phyloP scores from a whole-genome alignment of 257 asterid species.

The Fraxinus pennsylvanica region DNA sequence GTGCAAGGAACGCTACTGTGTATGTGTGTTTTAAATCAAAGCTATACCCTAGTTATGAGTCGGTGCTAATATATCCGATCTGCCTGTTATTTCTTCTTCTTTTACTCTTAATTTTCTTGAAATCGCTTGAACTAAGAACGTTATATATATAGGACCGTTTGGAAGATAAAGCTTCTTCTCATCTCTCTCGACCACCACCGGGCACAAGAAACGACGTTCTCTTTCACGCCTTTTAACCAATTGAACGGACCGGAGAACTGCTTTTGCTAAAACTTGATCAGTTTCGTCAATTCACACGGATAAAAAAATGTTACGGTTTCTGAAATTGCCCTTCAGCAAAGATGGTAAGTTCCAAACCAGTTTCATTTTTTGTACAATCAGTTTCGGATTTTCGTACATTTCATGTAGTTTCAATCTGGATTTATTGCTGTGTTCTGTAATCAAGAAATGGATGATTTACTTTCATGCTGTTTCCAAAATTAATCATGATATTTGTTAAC shows the following conservation, averaged over 20 bases:
- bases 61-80: slow-evolving; percentile 22
- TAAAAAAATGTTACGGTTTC: slow-evolving; percentile 28
- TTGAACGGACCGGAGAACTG: neutral
- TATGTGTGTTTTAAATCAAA: slow-evolving; percentile 3
- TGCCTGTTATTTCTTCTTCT: slow-evolving; percentile 23
- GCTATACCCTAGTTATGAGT: slow-evolving; percentile 21
- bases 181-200: neutral
- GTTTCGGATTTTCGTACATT: too few relatives aligned
- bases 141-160: slow-evolving; percentile 24
- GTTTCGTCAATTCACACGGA: neutral
- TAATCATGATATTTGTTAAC: neutral
- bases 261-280: neutral
- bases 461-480: neutral
- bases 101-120: neutral
- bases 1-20: slow-evolving; percentile 41
- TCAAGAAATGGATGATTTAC: neutral
- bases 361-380: neutral
- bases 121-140: neutral
- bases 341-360: slow-evolving; percentile 38
- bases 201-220: neutral
- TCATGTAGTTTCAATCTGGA: too few relatives aligned
- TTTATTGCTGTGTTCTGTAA: neutral
- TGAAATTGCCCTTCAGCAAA: slow-evolving; percentile 28
- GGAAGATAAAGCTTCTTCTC: slow-evolving; percentile 1
- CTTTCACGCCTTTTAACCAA: neutral